These are phyloP conservation scores for Purshia tridentata DNA, from an alignment of 306 rosid species.

Conservation along the genomic window DNA sequence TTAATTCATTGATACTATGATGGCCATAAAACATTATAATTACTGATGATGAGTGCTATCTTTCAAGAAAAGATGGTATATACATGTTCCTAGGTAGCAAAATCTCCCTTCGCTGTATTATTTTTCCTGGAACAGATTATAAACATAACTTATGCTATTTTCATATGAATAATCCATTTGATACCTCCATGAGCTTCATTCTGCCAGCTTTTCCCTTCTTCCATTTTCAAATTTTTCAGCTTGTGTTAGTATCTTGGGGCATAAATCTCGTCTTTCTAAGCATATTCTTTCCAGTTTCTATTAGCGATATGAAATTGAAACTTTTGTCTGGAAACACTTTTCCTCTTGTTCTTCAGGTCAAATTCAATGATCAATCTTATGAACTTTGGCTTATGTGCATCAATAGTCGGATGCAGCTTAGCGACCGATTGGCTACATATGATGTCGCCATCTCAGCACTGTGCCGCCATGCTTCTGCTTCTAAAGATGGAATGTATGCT, in stretches of 20 bases:
- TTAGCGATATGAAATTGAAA: slow-evolving; percentile 34
- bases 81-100: background rate
- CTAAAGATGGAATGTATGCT: slow-evolving; percentile 43
- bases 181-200: background rate
- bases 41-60: background rate
- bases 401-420: slow-evolving; percentile 66
- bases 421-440: slow-evolving; percentile 65
- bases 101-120: background rate
- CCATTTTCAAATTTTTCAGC: background rate
- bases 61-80: background rate
- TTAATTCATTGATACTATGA: background rate
- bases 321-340: slow-evolving; percentile 47
- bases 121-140: background rate
- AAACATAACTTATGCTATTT: background rate
- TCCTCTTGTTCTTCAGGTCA: slow-evolving; percentile 63
- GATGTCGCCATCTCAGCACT: slow-evolving; percentile 67
- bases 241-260: background rate
- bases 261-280: background rate
- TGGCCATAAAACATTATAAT: background rate
- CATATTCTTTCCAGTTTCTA: slow-evolving; percentile 19
- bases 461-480: slow-evolving; percentile 47
- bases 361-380: slow-evolving; percentile 65
- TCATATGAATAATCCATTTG: background rate
- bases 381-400: slow-evolving; percentile 92
- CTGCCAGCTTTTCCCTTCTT: background rate